Base-by-base conservation (phyloP, 352 stramenopile genomes). In the Pythium vanterpoolii region DNA sequence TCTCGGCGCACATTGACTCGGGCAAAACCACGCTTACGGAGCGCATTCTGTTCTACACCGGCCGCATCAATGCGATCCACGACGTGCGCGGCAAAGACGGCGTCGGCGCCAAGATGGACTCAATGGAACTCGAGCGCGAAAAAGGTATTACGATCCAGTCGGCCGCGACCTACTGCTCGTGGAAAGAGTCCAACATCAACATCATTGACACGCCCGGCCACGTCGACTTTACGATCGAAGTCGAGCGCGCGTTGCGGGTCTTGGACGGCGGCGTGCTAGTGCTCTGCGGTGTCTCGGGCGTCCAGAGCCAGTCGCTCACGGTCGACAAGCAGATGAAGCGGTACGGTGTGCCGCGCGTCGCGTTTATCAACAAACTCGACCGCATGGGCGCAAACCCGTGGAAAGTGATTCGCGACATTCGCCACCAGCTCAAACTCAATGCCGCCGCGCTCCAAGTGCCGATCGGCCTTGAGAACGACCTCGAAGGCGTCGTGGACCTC, bases 101-200 rank as follows among this genome's bases (percentile, higher is more conserved):
- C 40, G 93, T 99, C 10, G 97, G 97, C 36, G 97, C 97, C 60
- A 99, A 99, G 77, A 99, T 99, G 97, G 98, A 99, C 79, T 98
- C 83, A 40, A 99, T 99, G 98, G 98, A 99, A 49, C 79, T 99
- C 16, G 98, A 99, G 79, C 84, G 97, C 51, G 98, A 99, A 76
- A 99, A 99, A 81, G 97, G 97, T 55, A 99, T 99, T 73, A 99
- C 98, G 9, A 99, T 99, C 78, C 97, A 99, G 79, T 98, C 89
- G 44, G 98, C 98, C 21, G 98, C 98, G 38, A 99, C 97, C 18
- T 99, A 98, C 79, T 98, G 89, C 68, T 77, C 71, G 55, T 98
- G 91, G 90, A 97, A 98, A 66, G 89, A 99, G 69, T 83, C 90
- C 40, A 95, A 98, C 77, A 97, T 99, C 62, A 99, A 99, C 77